Evolutionary conservation across 163 green algal species (phyloP), one percentile per base, ranked within the genome.

Genomic region (Chlorella variabilis): DNA sequence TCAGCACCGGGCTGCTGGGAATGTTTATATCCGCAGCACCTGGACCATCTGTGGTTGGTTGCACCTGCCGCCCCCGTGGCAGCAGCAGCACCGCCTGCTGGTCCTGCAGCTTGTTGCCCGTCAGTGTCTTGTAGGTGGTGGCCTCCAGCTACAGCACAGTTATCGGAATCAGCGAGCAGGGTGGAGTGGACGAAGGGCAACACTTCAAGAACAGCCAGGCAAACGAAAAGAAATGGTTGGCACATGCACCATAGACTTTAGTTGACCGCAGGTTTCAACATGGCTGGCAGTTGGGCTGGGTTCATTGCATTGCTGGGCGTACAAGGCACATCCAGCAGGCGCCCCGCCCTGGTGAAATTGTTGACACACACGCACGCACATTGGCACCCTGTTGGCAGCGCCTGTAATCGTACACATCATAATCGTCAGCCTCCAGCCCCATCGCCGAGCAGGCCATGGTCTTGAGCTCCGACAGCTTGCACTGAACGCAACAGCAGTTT

Each of bases 81-180:
- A 67, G 59, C 54, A 94, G 77, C 85, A 93, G 77, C 34, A 94
- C 75, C 20, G 83, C 39, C 84, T 94, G 89, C 29, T 85, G 77
- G 38, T 93, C 88, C 34, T 85, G 33, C 13, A 93, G 70, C 21
- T 76, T 74, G 34, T 42, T 67, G n/a, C 82, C 81, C 0, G 78
- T 33, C 39, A 92, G 65, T 0, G 67, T 86, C 45, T 84, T 69
- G 49, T 87, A 84, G 3, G 85, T 49, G 34, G 81, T 67, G 18
- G 71, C 58, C 66, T 91, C 80, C 62, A 91, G 68, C 62, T 85
- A 45, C 38, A n/a, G n/a, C n/a, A n/a, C n/a, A n/a, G n/a, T n/a
- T n/a, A n/a, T n/a, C n/a, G n/a, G n/a, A n/a, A n/a, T n/a, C n/a
- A n/a, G n/a, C n/a, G n/a, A n/a, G n/a, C n/a, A n/a, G n/a, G n/a